Percentiles rank a stretch among this genome's conserved stretches.
Evolutionary conservation across 2,329 filamentous ascomycete species (phyloP).

Genomic region (Lojkania enalia): DNA sequence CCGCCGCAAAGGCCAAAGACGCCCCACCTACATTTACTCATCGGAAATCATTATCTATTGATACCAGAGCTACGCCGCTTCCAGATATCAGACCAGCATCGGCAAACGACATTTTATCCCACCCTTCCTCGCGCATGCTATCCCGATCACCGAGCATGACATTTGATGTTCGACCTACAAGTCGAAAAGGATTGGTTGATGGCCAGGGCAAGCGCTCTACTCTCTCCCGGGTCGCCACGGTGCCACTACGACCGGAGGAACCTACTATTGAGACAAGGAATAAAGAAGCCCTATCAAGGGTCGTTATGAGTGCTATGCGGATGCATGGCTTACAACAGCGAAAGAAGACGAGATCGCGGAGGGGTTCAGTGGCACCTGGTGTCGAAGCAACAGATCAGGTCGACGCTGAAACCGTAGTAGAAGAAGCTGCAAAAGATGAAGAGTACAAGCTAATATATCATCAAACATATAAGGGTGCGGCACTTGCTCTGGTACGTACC

Average conservation of each 20-base stretch:
- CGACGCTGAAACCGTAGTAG: slow-evolving; percentile 22
- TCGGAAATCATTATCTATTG: slow-evolving; percentile 38
- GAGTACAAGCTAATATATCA: slow-evolving; percentile 59
- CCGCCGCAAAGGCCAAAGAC: slow-evolving; percentile 41
- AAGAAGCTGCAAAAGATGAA: slow-evolving; percentile 48
- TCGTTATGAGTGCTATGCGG: slow-evolving; percentile 58
- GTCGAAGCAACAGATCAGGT: slow-evolving; percentile 17
- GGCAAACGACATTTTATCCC: slow-evolving; percentile 25
- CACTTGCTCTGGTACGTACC: slow-evolving; percentile 55
- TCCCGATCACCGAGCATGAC: slow-evolving; percentile 40
- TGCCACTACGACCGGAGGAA: slow-evolving; percentile 34
- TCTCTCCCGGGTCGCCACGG: slow-evolving; percentile 40
- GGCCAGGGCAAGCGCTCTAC: slow-evolving; percentile 33
- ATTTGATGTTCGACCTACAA: slow-evolving; percentile 35
- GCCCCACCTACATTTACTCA: slow-evolving; percentile 31
- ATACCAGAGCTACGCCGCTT: slow-evolving; percentile 23
- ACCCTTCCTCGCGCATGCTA: slow-evolving; percentile 27
- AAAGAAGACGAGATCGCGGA: slow-evolving; percentile 39
- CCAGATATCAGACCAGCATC: slow-evolving; percentile 31
- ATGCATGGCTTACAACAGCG: slow-evolving; percentile 54
- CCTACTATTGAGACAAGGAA: slow-evolving; percentile 47
- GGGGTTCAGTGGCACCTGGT: slow-evolving; percentile 27
- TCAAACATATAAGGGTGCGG: slow-evolving; percentile 54
- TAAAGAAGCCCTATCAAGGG: slow-evolving; percentile 54
- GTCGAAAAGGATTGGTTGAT: slow-evolving; percentile 34